A percentile compares a stretch with the other conserved stretches of the same genome.
Evolutionary conservation across 305 asterid species (phyloP).

Genomic region (Solanum hybrid): DNA sequence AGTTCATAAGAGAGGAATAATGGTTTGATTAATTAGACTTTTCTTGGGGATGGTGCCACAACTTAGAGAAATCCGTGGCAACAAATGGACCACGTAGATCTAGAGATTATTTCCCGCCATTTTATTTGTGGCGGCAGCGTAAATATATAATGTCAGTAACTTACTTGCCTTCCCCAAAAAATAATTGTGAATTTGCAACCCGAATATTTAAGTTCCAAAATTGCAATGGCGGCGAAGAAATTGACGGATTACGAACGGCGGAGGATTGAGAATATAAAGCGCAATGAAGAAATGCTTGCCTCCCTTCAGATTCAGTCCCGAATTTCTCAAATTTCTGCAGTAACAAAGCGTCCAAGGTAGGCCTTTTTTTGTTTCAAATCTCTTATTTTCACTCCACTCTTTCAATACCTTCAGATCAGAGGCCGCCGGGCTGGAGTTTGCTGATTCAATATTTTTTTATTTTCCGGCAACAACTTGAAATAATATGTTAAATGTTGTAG

Average conservation of each 20-base stretch:
- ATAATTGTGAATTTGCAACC: background rate
- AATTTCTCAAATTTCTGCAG: conserved; percentile 37
- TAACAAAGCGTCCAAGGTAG: conserved; percentile 35
- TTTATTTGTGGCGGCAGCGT: background rate
- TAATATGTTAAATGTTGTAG: background rate
- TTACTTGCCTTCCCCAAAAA: background rate
- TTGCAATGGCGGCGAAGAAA: conserved; percentile 27
- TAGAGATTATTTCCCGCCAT: background rate
- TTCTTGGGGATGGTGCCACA: too few species aligned
- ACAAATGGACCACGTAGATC: background rate
- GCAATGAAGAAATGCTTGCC: conserved; percentile 71
- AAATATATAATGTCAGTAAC: background rate
- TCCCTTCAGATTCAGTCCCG: conserved; percentile 67
- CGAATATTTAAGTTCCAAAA: background rate
- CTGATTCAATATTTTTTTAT: background rate
- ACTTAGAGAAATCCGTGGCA: background rate
- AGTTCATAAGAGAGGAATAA: background rate
- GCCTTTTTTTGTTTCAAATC: background rate
- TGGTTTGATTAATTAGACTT: background rate
- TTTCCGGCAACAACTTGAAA: background rate
- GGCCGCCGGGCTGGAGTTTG: background rate
- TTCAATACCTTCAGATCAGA: background rate
- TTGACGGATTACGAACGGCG: conserved; percentile 68
- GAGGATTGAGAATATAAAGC: conserved; percentile 72
- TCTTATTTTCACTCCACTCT: background rate